Percentiles rank a stretch among this genome's conserved stretches.
These are phyloP conservation scores for Neurospora sp. DNA, from an alignment of 2,329 filamentous ascomycete species.

Conservation along the genomic window DNA sequence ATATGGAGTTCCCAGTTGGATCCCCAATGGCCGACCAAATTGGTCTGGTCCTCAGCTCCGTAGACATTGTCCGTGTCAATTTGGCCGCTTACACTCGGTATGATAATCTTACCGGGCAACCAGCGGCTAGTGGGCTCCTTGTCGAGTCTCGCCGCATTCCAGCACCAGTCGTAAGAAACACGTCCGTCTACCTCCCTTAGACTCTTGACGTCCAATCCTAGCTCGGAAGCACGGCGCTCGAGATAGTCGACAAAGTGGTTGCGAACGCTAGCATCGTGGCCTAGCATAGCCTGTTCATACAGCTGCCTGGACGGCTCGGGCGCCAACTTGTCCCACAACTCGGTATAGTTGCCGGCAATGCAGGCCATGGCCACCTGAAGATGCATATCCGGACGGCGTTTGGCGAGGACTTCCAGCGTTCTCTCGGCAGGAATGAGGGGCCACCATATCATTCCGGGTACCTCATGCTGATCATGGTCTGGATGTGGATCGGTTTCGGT, in stretches of 20 bases:
- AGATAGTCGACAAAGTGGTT: neutral
- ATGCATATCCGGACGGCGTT: constrained; percentile 1
- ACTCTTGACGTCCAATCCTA: neutral
- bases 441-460: constrained; percentile 10
- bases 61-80: neutral
- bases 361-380: constrained; percentile 3
- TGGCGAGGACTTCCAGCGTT: constrained; percentile 2
- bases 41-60: neutral
- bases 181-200: rapidly evolving
- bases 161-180: neutral
- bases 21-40: neutral
- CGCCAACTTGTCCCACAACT: constrained; percentile 2
- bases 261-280: neutral
- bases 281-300: neutral
- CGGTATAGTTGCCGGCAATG: constrained; percentile 6
- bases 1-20: neutral
- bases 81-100: rapidly evolving
- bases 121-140: neutral
- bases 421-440: constrained; percentile 1
- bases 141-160: neutral
- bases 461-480: neutral
- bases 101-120: neutral
- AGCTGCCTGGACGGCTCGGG: neutral
- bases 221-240: neutral
- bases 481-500: neutral